phyloP scores from a whole-genome alignment of 192 early-diverging fungal genomes.

The Coemansia erecta region DNA sequence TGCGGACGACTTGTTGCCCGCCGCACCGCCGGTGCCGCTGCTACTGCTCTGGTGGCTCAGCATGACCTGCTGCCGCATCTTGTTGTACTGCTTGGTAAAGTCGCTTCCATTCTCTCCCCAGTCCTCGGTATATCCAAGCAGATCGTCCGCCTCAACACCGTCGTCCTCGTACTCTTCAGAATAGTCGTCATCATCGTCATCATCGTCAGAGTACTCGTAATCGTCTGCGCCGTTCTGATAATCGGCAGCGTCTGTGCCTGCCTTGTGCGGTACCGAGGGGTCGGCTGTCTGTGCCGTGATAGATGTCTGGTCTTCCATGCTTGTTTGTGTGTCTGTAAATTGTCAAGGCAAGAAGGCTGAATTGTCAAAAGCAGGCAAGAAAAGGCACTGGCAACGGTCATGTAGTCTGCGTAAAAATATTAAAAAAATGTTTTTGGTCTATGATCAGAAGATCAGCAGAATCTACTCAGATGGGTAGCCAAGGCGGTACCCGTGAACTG shows the following conservation, averaged over 20 bases:
- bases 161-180: conserved; percentile 49
- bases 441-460: neutral
- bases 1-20: no score
- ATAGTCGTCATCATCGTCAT: conserved; percentile 49
- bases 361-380: no score
- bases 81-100: conserved; percentile 93
- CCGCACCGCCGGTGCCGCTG: neutral
- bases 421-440: conserved; percentile 1
- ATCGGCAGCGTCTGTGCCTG: neutral
- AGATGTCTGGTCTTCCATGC: no score
- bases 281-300: no score
- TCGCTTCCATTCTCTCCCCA: conserved; percentile 79
- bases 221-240: conserved; percentile 10
- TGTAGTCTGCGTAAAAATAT: neutral
- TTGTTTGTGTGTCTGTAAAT: no score
- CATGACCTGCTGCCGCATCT: conserved; percentile 65
- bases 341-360: no score
- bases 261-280: no score
- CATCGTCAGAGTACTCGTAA: conserved; percentile 26
- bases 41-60: conserved; percentile 32
- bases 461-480: conserved; percentile 6
- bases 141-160: conserved; percentile 68
- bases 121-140: conserved; percentile 80
- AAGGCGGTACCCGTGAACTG: conserved; percentile 76
- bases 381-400: neutral